Evolutionary conservation across 768 basidiomycete genomes (phyloP), one percentile per base, ranked within the genome.

Genomic region (Trametes meyenii): DNA sequence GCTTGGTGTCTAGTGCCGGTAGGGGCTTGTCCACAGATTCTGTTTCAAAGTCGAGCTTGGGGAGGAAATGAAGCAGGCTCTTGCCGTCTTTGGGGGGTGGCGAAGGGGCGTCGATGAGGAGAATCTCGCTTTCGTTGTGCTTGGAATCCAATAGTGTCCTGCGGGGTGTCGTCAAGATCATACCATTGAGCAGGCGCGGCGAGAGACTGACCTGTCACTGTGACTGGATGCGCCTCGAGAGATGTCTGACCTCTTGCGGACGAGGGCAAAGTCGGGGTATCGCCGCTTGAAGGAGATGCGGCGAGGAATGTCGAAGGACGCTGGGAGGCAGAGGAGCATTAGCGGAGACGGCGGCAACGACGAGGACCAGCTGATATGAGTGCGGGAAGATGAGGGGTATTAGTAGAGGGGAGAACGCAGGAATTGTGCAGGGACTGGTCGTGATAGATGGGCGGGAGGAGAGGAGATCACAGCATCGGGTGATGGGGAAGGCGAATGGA

Each of bases 341-440:
- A 29, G 44, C 24, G 51, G 43, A 45, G 49, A 21, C 19, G 33
- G 29, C 24, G n/a, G 44, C 40, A n/a, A 44, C 21, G 51, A 19
- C 33, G 52, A 50, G 42, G 54, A 48, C 57, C 49, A 21, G 58
- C 44, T 55, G 62, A 63, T 55, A 55, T 63, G 62, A 60, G 44
- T 39, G 58, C 58, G 53, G 54, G 58, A 60, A 59, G 53, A 40
- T 48, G 51, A 45, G 21, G 36, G 36, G 39, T 52, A 51, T 51
- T 56, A 50, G 55, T 55, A 57, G 39, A 13, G 26, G 10, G 23
- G 29, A 23, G 55, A 55, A 50, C 42, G 55, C 50, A 42, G 61
- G 43, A 56, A 53, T 42, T 7, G 14, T 16, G 40, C 55, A 58
- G 60, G 40, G 60, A 40, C 43, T 21, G 53, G 26, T 24, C 13